phyloP scores from a whole-genome alignment of 2,329 filamentous ascomycete species.

The Talaromyces islandicus region DNA sequence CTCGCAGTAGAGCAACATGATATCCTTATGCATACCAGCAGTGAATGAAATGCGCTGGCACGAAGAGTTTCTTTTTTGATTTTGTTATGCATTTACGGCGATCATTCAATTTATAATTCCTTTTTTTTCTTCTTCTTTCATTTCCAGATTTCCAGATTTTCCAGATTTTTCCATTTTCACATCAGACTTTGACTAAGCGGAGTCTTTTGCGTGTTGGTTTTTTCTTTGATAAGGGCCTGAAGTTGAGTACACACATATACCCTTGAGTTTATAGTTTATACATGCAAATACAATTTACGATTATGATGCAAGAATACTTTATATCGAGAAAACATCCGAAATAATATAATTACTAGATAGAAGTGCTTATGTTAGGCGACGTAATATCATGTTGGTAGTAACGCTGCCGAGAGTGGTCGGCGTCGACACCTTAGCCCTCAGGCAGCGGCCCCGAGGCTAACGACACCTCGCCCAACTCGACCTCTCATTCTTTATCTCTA shows the following conservation, averaged over 20 bases:
- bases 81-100: conserved; percentile 22
- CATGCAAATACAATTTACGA: neutral
- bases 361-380: too few species aligned
- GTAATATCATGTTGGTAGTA: neutral
- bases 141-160: neutral
- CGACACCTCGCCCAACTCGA: neutral
- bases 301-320: neutral
- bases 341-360: too few species aligned
- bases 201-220: neutral
- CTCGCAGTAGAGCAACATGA: neutral
- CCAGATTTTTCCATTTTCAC: neutral
- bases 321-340: too few species aligned
- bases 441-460: neutral
- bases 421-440: neutral
- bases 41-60: conserved; percentile 5
- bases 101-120: conserved; percentile 16
- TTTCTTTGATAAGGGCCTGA: neutral
- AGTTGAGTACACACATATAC: conserved; percentile 4
- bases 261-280: neutral
- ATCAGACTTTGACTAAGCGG: neutral
- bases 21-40: neutral
- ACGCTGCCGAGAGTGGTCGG: neutral
- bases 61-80: conserved; percentile 14
- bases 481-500: neutral
- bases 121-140: neutral